Evolutionary conservation across 2,329 filamentous ascomycete genomes (phyloP).

Genomic region (Didymella sp.): DNA sequence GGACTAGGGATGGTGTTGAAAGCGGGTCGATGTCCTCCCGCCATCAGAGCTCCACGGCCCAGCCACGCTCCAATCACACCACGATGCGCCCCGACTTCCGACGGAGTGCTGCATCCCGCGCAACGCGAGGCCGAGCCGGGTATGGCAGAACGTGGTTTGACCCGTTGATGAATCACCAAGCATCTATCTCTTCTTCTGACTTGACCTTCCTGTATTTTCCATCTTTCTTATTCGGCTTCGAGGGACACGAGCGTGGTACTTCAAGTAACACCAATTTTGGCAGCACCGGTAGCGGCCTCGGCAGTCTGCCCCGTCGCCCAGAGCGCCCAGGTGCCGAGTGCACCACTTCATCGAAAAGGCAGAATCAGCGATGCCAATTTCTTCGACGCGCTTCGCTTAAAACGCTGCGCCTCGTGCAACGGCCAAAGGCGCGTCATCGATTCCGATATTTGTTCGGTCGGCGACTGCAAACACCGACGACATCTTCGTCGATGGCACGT

Average conservation of each 20-base stretch:
- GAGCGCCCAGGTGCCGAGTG: constrained; percentile 20
- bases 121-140: constrained; percentile 1
- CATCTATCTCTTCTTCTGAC: neutral
- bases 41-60: constrained; percentile 7
- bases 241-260: neutral
- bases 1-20: constrained; percentile 12
- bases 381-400: constrained; percentile 17
- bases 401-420: constrained; percentile 16
- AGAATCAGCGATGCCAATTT: constrained; percentile 23
- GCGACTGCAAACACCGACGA: neutral
- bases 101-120: neutral
- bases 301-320: constrained; percentile 4
- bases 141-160: constrained; percentile 10
- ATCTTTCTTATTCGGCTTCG: neutral
- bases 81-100: constrained; percentile 15
- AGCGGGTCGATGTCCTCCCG: constrained; percentile 24
- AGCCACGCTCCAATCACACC: constrained; percentile 7
- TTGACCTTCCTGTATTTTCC: neutral
- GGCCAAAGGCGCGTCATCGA: constrained; percentile 15
- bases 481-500: neutral
- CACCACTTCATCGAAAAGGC: constrained; percentile 16
- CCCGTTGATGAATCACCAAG: neutral
- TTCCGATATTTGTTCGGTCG: neutral
- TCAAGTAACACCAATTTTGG: neutral
- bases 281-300: constrained; percentile 1